Evolutionary conservation across 1,139 yeast genomes (phyloP).

Genomic region (Blastobotrys arbuscula): DNA sequence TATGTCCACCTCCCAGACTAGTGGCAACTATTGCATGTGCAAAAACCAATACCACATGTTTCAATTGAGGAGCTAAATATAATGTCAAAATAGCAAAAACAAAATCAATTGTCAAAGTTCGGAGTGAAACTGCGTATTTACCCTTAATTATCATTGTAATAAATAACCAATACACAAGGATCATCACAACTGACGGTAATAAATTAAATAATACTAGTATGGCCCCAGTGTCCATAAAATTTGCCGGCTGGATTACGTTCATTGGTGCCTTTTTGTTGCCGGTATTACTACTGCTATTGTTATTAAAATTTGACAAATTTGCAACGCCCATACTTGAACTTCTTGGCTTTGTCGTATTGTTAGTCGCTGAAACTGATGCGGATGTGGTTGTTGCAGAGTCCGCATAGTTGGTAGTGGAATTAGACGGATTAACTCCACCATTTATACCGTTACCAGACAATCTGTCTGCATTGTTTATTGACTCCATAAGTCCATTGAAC

Average conservation of each 20-base stretch:
- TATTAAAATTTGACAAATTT: not conserved
- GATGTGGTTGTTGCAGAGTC: not conserved
- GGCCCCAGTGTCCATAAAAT: conserved; percentile 32
- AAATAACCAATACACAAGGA: conserved; percentile 27
- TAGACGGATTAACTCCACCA: not conserved
- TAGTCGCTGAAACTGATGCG: not conserved
- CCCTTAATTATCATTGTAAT: conserved; percentile 16
- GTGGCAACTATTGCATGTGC: conserved; percentile 36
- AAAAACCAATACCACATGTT: conserved; percentile 27
- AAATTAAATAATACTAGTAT: conserved; percentile 28
- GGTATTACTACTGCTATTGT: not conserved
- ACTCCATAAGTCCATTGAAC: conserved; percentile 3
- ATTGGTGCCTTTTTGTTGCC: not conserved
- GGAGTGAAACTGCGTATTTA: not conserved
- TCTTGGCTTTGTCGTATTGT: not conserved
- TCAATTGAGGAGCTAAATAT: conserved; percentile 25
- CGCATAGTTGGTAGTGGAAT: not conserved
- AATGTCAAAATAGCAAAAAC: conserved; percentile 24
- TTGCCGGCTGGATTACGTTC: conserved; percentile 26
- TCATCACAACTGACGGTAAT: conserved; percentile 28
- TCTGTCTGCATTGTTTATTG: conserved; percentile 6
- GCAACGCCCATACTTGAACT: not conserved
- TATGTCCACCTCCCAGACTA: conserved; percentile 32
- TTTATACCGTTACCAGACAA: not conserved
- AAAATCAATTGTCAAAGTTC: conserved; percentile 6